Percentiles rank a stretch among this genome's conserved stretches.
Evolutionary conservation across 805 yeast species (phyloP).

Genomic region (Isabelozyma pseudorhagii): DNA sequence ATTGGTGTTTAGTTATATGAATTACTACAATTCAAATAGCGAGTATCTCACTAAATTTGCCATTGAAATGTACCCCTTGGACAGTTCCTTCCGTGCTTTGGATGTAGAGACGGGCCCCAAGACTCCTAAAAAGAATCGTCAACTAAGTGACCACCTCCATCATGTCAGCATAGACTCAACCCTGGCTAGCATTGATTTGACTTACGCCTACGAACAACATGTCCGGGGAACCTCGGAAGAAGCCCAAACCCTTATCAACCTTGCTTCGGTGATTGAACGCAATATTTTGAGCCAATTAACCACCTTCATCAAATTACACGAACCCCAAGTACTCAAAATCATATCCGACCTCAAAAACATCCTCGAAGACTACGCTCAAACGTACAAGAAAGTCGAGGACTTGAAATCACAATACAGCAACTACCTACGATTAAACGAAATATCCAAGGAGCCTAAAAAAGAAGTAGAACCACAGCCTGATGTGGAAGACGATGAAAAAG

Average conservation of each 20-base stretch:
- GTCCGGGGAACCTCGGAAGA: conserved; percentile 19
- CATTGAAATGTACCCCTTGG: conserved; percentile 17
- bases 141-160: background rate
- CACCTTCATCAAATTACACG: conserved; percentile 31
- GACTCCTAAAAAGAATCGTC: background rate
- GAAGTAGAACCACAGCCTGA: background rate
- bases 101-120: background rate
- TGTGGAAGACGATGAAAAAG: background rate
- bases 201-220: conserved; percentile 8
- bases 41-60: conserved; percentile 28
- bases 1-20: conserved; percentile 35
- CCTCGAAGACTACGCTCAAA: conserved; percentile 21
- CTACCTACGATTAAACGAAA: conserved; percentile 28
- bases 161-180: background rate
- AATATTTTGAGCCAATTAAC: conserved; percentile 32
- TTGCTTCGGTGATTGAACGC: conserved; percentile 33
- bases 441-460: conserved; percentile 10
- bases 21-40: conserved; percentile 31
- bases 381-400: conserved; percentile 23
- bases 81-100: conserved; percentile 17
- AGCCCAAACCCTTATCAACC: conserved; percentile 15
- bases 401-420: conserved; percentile 28
- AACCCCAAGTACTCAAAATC: conserved; percentile 25
- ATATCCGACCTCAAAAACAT: conserved; percentile 20
- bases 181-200: background rate